phyloP scores from a whole-genome alignment of 768 basidiomycete genomes.

The Pilatotrama ljubarskyi region DNA sequence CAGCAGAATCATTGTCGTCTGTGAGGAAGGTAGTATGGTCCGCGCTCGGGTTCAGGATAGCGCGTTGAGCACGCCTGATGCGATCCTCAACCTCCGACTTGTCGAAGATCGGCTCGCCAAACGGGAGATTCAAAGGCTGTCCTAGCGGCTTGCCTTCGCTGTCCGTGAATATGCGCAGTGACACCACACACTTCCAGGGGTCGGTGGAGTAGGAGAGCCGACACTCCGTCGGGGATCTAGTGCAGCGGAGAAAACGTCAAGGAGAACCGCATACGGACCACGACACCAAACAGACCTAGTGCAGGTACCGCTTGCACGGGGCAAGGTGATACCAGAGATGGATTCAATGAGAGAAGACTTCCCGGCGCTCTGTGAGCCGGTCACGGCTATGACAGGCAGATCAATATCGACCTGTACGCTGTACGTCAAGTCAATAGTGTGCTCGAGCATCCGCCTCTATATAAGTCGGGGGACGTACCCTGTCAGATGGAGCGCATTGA shows the following conservation, averaged over 20 bases:
- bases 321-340: constrained; percentile 70
- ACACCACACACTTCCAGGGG: constrained; percentile 38
- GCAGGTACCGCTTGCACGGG: constrained; percentile 73
- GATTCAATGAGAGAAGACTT: constrained; percentile 79
- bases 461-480: constrained; percentile 42
- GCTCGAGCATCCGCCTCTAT: background rate
- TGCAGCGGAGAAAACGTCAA: background rate
- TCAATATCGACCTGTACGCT: constrained; percentile 73
- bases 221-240: constrained; percentile 42
- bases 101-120: constrained; percentile 44
- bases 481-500: constrained; percentile 60
- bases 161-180: constrained; percentile 34
- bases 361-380: constrained; percentile 72
- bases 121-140: constrained; percentile 28
- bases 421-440: background rate
- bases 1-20: constrained; percentile 10
- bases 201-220: constrained; percentile 28
- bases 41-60: constrained; percentile 59
- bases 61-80: constrained; percentile 63
- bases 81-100: constrained; percentile 62
- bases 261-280: background rate
- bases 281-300: constrained; percentile 52
- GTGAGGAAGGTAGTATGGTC: constrained; percentile 40
- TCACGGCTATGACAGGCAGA: constrained; percentile 70
- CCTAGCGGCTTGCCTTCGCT: constrained; percentile 35